Evolutionary conservation across 345 rosid genomes (phyloP), one percentile per base, ranked within the genome.

Genomic region (Gossypium raimondii): DNA sequence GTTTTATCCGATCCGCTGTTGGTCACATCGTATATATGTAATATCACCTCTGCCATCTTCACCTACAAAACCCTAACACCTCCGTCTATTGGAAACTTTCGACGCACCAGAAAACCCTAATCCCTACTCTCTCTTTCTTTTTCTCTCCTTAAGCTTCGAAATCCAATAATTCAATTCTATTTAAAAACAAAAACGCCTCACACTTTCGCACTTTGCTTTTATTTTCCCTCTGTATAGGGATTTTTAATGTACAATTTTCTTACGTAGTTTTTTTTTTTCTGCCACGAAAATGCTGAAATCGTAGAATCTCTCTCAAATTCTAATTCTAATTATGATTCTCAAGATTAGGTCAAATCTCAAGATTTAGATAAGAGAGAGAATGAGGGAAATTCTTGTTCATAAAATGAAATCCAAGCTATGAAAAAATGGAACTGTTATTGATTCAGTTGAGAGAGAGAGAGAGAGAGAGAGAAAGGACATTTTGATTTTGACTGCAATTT

Each of bases 1-100:
- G 98, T 88, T 88, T 95, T 95, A 78, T 91, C 98, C 45, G 99
- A 93, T 90, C 92, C 98, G 83, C 94, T 86, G 73, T 95, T 95
- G 13, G 99, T 95, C 76, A 95, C 97, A 68, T 95, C 97, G 83
- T 95, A 95, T 44, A 95, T 81, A 73, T 95, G 97, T 72, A 95
- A 82, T 58, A 82, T 68, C 73, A 95, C 99, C 71, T 95, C 98
- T 86, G 83, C 73, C 98, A 84, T 89, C 82, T 53, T 82, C 81
- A 53, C 70, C 68, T 78, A 73, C 80, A 24, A 60, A 60, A 53
- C 77, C 77, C 77, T 62, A 55, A 75, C 56, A 29, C 12, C 64
- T 58, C 56, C 20, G 1, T 24, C 43, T 18, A 14, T 61, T 61
- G n/a, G 18, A 27, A 27, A 13, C 44, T 61, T 61, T 5, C 41